phyloP scores from a whole-genome alignment of 2,329 filamentous ascomycete genomes.

The Madurella fahalii region DNA sequence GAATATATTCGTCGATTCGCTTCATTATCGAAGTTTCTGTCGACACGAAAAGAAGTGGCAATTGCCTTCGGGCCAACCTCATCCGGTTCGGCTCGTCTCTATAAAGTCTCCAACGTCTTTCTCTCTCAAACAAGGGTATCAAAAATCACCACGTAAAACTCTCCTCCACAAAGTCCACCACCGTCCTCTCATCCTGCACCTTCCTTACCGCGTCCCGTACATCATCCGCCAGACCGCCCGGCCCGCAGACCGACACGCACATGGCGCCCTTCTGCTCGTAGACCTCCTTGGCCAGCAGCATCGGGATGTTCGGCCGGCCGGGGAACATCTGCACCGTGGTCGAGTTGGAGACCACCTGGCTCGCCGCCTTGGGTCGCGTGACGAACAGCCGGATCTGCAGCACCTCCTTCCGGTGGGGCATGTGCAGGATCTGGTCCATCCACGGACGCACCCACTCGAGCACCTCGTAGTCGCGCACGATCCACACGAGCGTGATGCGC shows the following conservation, averaged over 20 bases:
- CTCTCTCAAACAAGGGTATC: background rate
- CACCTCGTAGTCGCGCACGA: slow-evolving; percentile 83
- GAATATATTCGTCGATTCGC: too few relatives aligned
- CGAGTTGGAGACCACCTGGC: slow-evolving; percentile 72
- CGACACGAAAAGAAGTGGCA: background rate
- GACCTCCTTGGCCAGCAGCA: slow-evolving; percentile 77
- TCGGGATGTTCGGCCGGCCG: slow-evolving; percentile 77
- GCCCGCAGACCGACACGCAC: slow-evolving; percentile 77
- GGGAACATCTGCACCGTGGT: slow-evolving; percentile 87
- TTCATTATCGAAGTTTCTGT: too few relatives aligned
- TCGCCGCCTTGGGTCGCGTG: slow-evolving; percentile 79
- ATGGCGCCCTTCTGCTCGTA: slow-evolving; percentile 81
- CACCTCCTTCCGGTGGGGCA: slow-evolving; percentile 77
- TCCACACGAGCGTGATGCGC: slow-evolving; percentile 81
- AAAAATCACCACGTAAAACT: slow-evolving; percentile 60
- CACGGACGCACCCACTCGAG: slow-evolving; percentile 92
- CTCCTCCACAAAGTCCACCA: slow-evolving; percentile 74
- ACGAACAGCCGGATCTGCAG: slow-evolving; percentile 86
- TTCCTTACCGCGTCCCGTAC: slow-evolving; percentile 65
- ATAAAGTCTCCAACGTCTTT: background rate
- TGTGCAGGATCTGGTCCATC: slow-evolving; percentile 68
- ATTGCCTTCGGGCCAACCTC: background rate
- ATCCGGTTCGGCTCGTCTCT: too few relatives aligned
- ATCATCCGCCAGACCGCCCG: slow-evolving; percentile 70
- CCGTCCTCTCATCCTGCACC: slow-evolving; percentile 55